Evolutionary conservation across 257 asterid species (phyloP).

Genomic region (Jacaranda mimosifolia): DNA sequence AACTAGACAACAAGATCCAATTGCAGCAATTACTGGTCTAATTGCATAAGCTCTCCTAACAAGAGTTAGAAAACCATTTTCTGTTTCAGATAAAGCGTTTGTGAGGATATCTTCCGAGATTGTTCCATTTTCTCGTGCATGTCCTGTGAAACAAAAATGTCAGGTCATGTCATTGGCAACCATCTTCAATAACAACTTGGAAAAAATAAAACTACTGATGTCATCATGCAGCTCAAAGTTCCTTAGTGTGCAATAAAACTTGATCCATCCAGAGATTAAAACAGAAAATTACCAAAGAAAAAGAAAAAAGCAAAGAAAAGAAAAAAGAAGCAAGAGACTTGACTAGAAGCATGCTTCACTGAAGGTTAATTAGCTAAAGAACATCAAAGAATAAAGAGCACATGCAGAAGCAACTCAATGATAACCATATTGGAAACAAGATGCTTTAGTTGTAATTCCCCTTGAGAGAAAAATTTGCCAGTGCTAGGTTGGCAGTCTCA

Average conservation of each 20-base stretch:
- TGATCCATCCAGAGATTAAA: background rate
- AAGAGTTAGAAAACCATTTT: conserved; percentile 60
- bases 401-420: background rate
- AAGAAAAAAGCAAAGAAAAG: background rate
- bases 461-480: no score
- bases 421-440: no score
- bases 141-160: conserved; percentile 49
- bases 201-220: background rate
- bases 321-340: no score
- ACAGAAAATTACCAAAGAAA: background rate
- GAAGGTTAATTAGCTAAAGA: background rate
- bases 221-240: no score
- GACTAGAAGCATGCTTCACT: background rate
- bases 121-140: conserved; percentile 64
- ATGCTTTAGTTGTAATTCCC: no score
- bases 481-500: no score
- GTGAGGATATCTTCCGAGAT: conserved; percentile 61
- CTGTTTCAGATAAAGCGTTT: conserved; percentile 69
- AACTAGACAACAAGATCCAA: conserved; percentile 86
- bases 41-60: conserved; percentile 57
- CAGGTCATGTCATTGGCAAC: conserved; percentile 22
- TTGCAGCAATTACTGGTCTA: conserved; percentile 59
- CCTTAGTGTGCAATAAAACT: background rate
- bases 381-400: background rate
- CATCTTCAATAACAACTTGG: conserved; percentile 1